Evolutionary conservation across 306 rosid genomes (phyloP).

Genomic region (Cajanus cajan): DNA sequence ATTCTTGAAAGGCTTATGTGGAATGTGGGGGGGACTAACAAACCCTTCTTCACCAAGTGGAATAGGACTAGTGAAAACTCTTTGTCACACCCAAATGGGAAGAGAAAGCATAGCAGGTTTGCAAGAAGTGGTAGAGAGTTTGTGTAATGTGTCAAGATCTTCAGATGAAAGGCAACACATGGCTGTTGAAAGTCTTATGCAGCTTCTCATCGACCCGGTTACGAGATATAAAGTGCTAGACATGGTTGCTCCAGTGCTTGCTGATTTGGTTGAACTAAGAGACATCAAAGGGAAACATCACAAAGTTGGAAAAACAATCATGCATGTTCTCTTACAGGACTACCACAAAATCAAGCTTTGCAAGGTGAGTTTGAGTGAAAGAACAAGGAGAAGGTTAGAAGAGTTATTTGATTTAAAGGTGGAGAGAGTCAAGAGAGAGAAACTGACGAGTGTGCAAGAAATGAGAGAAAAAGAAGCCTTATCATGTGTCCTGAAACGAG

Average conservation of each 20-base stretch:
- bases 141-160: slow-evolving; percentile 63
- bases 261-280: slow-evolving; percentile 64
- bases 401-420: slow-evolving; percentile 65
- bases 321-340: slow-evolving; percentile 48
- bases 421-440: slow-evolving; percentile 58
- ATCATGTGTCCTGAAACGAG: slow-evolving; percentile 33
- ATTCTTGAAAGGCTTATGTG: slow-evolving; percentile 46
- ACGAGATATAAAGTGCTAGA: slow-evolving; percentile 50
- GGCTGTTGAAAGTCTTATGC: slow-evolving; percentile 62
- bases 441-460: slow-evolving; percentile 44
- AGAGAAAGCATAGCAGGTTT: slow-evolving; percentile 43
- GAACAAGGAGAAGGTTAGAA: slow-evolving; percentile 42
- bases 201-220: slow-evolving; percentile 55
- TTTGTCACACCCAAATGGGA: slow-evolving; percentile 52
- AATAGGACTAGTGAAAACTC: slow-evolving; percentile 52
- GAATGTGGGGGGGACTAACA: slow-evolving; percentile 58
- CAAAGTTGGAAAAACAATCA: slow-evolving; percentile 47
- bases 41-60: slow-evolving; percentile 52
- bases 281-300: slow-evolving; percentile 11
- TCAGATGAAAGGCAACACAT: slow-evolving; percentile 56
- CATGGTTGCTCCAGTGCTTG: slow-evolving; percentile 45
- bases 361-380: slow-evolving; percentile 35
- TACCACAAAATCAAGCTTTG: slow-evolving; percentile 62
- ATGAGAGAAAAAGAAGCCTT: slow-evolving; percentile 40
- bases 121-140: slow-evolving; percentile 38